A percentile compares a stretch with the other conserved stretches of the same genome.
These are phyloP conservation scores for Mycena chlorophos DNA, from an alignment of 768 basidiomycete genomes.

Conservation along the genomic window DNA sequence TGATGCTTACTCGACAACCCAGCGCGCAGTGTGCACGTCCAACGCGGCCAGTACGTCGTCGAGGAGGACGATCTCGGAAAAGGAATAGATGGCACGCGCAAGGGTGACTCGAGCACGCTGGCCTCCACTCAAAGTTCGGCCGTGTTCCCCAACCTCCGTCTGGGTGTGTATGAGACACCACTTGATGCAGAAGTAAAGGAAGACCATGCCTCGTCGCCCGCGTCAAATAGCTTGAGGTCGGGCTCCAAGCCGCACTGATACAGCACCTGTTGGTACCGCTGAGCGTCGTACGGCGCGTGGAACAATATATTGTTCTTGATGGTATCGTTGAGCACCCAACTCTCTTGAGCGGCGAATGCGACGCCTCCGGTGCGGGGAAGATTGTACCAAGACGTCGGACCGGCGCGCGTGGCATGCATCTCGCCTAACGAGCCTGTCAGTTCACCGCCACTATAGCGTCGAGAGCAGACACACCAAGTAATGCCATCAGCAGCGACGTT, in stretches of 20 bases:
- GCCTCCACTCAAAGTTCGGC: slow-evolving; percentile 39
- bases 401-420: slow-evolving; percentile 59
- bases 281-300: slow-evolving; percentile 72
- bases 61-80: slow-evolving; percentile 60
- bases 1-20: slow-evolving; percentile 54
- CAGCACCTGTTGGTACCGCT: slow-evolving; percentile 75
- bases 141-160: slow-evolving; percentile 72
- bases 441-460: slow-evolving; percentile 4
- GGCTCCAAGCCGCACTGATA: slow-evolving; percentile 71
- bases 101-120: slow-evolving; percentile 48
- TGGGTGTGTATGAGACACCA: slow-evolving; percentile 7
- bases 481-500: slow-evolving; percentile 65
- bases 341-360: slow-evolving; percentile 80
- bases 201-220: slow-evolving; percentile 45
- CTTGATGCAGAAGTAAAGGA: background rate
- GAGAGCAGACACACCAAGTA: slow-evolving; percentile 40
- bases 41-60: slow-evolving; percentile 72
- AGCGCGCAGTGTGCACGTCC: slow-evolving; percentile 77
- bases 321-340: slow-evolving; percentile 82
- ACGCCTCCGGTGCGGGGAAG: slow-evolving; percentile 71
- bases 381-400: slow-evolving; percentile 61
- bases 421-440: slow-evolving; percentile 49
- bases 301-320: slow-evolving; percentile 84
- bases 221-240: slow-evolving; percentile 69
- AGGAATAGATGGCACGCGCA: slow-evolving; percentile 47